phyloP scores from a whole-genome alignment of 2,329 filamentous ascomycete species.

The Botrytis fragariae region DNA sequence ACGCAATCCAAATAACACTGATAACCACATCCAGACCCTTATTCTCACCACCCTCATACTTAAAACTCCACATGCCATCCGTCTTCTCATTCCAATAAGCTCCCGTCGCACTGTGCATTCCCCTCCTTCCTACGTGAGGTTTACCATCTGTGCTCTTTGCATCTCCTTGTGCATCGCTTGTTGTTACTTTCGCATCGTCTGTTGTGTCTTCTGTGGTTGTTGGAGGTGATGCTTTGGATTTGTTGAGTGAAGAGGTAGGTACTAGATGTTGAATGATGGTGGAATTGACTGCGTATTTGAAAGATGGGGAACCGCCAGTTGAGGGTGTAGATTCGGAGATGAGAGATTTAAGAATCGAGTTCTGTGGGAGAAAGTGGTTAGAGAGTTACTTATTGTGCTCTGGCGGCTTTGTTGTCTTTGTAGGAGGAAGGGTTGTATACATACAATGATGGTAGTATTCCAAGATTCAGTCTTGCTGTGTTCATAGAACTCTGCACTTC shows the following conservation, averaged over 20 bases:
- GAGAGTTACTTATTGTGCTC: constrained; percentile 16
- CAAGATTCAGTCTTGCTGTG: constrained; percentile 81
- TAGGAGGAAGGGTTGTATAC: constrained; percentile 36
- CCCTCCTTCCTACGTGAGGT: constrained; percentile 76
- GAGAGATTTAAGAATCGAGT: constrained; percentile 71
- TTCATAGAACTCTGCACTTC: constrained; percentile 75
- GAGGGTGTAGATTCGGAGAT: constrained; percentile 70
- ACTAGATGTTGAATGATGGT: constrained; percentile 95
- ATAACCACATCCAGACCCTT: constrained; percentile 69
- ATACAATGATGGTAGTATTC: constrained; percentile 92
- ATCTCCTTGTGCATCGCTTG: constrained; percentile 48
- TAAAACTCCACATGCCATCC: constrained; percentile 87
- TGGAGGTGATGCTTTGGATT: constrained; percentile 46
- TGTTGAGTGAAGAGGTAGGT: constrained; percentile 62
- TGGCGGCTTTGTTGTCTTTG: neutral
- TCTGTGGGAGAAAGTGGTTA: constrained; percentile 46
- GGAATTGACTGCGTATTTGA: constrained; percentile 96
- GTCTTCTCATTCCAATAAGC: constrained; percentile 91
- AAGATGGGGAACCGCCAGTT: constrained; percentile 56
- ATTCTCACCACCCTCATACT: constrained; percentile 68
- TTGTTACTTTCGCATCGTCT: constrained; percentile 51
- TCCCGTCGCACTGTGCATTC: constrained; percentile 84
- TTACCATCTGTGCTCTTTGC: constrained; percentile 58
- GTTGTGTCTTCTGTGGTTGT: constrained; percentile 38
- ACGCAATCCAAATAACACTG: constrained; percentile 70